Conservation (phyloP, 345 rosid species). For the Bretschneidera sinensis region DNA sequence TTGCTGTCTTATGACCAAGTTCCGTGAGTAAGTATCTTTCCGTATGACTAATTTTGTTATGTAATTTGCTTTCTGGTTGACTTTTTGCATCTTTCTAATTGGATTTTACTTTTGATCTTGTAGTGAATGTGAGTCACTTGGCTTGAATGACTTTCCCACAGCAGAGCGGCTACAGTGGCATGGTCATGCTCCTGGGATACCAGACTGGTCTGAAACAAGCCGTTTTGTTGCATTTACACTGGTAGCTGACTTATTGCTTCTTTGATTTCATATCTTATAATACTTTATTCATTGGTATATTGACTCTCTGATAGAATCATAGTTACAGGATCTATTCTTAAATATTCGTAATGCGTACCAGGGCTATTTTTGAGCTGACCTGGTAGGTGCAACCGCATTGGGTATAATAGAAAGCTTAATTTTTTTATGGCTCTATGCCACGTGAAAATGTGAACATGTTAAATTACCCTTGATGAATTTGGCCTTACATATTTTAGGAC, state of each 20-base stretch:
- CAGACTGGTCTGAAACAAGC: conserved; percentile 88
- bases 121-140: conserved; percentile 91
- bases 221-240: conserved; percentile 89
- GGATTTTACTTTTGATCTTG: conserved; percentile 16
- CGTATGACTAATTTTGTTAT: background rate
- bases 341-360: too few relatives aligned
- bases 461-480: too few relatives aligned
- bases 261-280: background rate
- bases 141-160: conserved; percentile 82
- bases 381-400: too few relatives aligned
- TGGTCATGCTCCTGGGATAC: conserved; percentile 66
- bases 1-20: conserved; percentile 72
- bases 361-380: too few relatives aligned
- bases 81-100: conserved; percentile 7
- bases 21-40: conserved; percentile 56
- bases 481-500: too few relatives aligned
- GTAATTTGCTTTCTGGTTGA: background rate
- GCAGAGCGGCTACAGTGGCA: conserved; percentile 92
- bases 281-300: background rate
- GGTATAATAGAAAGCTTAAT: too few relatives aligned
- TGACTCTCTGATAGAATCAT: background rate
- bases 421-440: too few relatives aligned
- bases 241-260: conserved; percentile 35
- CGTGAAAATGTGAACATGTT: too few relatives aligned
- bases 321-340: too few relatives aligned